Evolutionary conservation across 2,329 filamentous ascomycete genomes (phyloP).

Genomic region (Talaromyces sp.): DNA sequence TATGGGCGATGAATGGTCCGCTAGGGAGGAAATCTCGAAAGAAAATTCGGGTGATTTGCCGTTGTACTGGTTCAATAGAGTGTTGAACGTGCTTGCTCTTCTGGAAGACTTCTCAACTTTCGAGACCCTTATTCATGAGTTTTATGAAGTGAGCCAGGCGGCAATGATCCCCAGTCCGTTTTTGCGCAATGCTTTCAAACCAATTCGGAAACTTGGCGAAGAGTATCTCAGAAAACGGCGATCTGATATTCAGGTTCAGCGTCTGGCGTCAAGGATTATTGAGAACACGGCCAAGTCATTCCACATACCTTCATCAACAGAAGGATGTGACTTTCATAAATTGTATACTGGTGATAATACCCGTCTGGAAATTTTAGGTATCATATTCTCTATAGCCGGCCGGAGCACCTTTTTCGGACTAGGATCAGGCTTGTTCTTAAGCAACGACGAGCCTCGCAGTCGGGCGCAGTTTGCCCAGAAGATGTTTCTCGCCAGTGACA

Average conservation of each 20-base stretch:
- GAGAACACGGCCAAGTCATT: constrained; percentile 22
- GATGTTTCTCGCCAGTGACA: constrained; percentile 29
- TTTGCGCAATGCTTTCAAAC: background rate
- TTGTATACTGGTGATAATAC: constrained; percentile 32
- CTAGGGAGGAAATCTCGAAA: background rate
- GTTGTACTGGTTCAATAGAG: constrained; percentile 1
- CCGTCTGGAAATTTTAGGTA: constrained; percentile 34
- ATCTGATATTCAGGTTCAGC: background rate
- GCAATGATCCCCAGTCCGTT: constrained; percentile 1
- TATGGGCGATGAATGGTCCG: background rate
- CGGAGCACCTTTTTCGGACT: constrained; percentile 18
- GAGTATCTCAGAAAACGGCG: background rate
- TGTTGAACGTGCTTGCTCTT: background rate
- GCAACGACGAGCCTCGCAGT: constrained; percentile 1
- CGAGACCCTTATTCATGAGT: background rate
- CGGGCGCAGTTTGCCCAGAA: constrained; percentile 17
- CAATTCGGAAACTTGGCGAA: background rate
- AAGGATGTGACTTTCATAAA: constrained; percentile 30
- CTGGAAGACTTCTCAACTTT: background rate
- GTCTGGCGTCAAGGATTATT: constrained; percentile 13
- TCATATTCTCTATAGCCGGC: constrained; percentile 34
- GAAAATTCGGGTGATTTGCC: background rate
- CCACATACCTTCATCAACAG: constrained; percentile 15
- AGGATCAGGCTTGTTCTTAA: constrained; percentile 12
- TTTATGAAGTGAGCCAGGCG: background rate